Conservation (phyloP, 1,139 yeast genomes). For the Tardiomyces digboiensis region DNA sequence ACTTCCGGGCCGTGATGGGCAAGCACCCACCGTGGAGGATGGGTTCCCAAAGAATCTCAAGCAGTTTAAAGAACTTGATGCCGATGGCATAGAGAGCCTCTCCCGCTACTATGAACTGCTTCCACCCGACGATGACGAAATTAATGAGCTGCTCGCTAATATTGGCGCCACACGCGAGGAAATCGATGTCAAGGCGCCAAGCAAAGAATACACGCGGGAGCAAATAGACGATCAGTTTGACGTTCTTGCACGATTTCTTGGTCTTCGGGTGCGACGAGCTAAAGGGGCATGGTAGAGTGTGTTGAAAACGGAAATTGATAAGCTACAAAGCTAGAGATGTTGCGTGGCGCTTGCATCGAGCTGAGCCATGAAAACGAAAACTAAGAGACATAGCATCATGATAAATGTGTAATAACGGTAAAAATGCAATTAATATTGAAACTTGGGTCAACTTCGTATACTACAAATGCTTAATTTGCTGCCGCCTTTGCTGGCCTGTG, state of each 20-base stretch:
- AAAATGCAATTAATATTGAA: too few relatives aligned
- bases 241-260: conserved; percentile 60
- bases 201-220: conserved; percentile 19
- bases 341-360: neutral
- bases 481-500: too few relatives aligned
- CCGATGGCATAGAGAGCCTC: conserved; percentile 40
- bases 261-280: conserved; percentile 46
- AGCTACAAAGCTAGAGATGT: neutral
- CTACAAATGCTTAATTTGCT: too few relatives aligned
- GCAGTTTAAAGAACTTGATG: conserved; percentile 40
- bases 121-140: conserved; percentile 27
- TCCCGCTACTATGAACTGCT: conserved; percentile 54
- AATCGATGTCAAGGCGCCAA: conserved; percentile 14
- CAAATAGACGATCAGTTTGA: conserved; percentile 28
- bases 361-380: neutral
- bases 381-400: neutral
- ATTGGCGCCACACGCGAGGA: conserved; percentile 31
- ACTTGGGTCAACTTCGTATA: too few relatives aligned
- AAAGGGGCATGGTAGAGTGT: conserved; percentile 38
- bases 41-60: conserved; percentile 53
- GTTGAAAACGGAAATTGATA: neutral
- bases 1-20: conserved; percentile 67
- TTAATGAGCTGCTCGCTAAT: conserved; percentile 17
- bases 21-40: conserved; percentile 33
- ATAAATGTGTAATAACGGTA: neutral